phyloP scores from a whole-genome alignment of 1,284 basidiomycete genomes.

The Melampsora larici-populina region DNA sequence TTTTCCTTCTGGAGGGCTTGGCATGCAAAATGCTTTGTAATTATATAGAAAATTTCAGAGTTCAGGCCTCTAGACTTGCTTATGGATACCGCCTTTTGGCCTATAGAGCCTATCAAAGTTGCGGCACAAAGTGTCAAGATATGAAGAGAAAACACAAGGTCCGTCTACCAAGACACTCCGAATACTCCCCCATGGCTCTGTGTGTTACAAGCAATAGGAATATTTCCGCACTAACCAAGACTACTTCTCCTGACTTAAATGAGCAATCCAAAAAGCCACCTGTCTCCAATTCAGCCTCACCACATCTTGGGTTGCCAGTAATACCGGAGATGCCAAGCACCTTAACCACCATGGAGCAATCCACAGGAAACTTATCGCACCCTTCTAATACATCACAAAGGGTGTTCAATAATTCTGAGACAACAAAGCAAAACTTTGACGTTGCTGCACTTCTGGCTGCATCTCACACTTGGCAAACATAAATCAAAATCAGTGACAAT shows the following conservation, averaged over 20 bases:
- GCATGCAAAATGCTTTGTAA: neutral
- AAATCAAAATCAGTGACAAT: neutral
- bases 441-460: neutral
- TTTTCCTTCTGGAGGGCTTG: neutral
- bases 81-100: neutral
- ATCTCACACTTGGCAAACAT: constrained; percentile 3
- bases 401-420: neutral
- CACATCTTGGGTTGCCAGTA: too few relatives aligned
- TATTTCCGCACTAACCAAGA: too few relatives aligned
- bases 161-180: too few relatives aligned
- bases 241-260: too few relatives aligned
- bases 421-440: neutral
- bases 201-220: too few relatives aligned
- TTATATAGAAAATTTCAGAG: neutral
- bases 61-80: neutral
- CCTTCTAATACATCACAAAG: neutral
- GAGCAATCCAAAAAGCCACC: too few relatives aligned
- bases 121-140: constrained; percentile 5
- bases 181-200: too few relatives aligned
- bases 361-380: too few relatives aligned
- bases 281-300: too few relatives aligned
- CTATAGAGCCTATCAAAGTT: neutral
- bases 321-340: too few relatives aligned
- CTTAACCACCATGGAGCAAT: too few relatives aligned
- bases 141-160: neutral